These are phyloP conservation scores for Yarrowia sp. DNA, from an alignment of 805 yeast species.

Conservation along the genomic window DNA sequence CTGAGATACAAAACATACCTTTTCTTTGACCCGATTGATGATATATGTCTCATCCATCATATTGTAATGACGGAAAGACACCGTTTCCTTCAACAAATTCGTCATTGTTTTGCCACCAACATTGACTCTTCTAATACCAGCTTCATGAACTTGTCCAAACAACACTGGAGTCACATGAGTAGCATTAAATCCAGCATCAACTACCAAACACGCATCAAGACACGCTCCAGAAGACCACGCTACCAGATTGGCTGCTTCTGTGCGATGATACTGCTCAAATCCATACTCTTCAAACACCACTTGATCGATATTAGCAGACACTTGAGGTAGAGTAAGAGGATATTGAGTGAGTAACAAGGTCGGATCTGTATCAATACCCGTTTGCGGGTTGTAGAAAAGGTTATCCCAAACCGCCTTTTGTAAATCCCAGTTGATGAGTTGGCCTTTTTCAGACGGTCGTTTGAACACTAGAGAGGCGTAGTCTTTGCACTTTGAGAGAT, in stretches of 20 bases:
- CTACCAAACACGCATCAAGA: slow-evolving; percentile 63
- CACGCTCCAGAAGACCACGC: slow-evolving; percentile 52
- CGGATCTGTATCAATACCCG: slow-evolving; percentile 46
- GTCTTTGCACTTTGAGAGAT: slow-evolving; percentile 60
- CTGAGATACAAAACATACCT: slow-evolving; percentile 63
- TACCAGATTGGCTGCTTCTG: slow-evolving; percentile 48
- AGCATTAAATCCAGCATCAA: slow-evolving; percentile 85
- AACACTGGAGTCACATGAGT: slow-evolving; percentile 86
- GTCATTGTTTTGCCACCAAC: slow-evolving; percentile 85
- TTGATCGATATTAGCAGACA: slow-evolving; percentile 84
- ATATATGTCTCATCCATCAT: slow-evolving; percentile 86
- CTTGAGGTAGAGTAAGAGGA: slow-evolving; percentile 75
- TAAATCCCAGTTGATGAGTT: slow-evolving; percentile 84
- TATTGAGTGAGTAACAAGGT: slow-evolving; percentile 74
- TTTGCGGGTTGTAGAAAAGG: slow-evolving; percentile 46
- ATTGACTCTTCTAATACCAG: slow-evolving; percentile 73
- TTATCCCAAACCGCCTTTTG: slow-evolving; percentile 91
- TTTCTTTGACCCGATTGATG: slow-evolving; percentile 82
- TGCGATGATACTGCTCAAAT: slow-evolving; percentile 65
- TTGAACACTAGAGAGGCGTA: slow-evolving; percentile 69
- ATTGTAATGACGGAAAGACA: slow-evolving; percentile 89
- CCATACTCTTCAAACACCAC: slow-evolving; percentile 93
- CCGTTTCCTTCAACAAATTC: slow-evolving; percentile 76
- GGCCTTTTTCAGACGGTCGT: slow-evolving; percentile 87
- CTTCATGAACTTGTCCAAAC: slow-evolving; percentile 71